Base-by-base conservation (phyloP, 192 early-diverging fungal species). In the Coemansia sp. region DNA sequence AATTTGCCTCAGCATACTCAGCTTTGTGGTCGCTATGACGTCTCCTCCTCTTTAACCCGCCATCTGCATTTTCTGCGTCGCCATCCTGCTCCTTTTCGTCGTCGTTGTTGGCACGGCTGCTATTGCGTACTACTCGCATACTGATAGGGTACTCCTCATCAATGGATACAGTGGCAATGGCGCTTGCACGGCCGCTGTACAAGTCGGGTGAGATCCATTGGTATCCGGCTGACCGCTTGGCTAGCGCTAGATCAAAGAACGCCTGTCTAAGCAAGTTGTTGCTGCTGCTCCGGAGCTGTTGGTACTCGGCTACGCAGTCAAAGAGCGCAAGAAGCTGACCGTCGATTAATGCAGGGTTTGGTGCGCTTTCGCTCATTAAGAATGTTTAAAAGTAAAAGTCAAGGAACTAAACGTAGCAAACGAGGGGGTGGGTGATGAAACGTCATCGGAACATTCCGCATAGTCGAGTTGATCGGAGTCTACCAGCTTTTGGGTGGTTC, bases 211-310 rank as follows among this genome's bases (percentile, higher is more conserved):
- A 83, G 31, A 83, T 83, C 72, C 72, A 74, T 53, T 48, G 67
- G 64, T 83, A 83, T 29, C 80, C 80, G 4, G 75, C 69, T 10
- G 80, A 68, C 36, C 80, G 75, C 67, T 63, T 74, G 35, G 80
- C 75, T 14, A 54, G 41, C 14, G 80, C 57, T 34, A 83, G 46
- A 36, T 72, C 72, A 56, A 83, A 83, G 59, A 64, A 83, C 27
- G 72, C 75, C 35, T 74, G 68, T 41, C 66, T 64, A 13, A 77
- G 66, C 42, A 35, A 6, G 13, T 34, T 41, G 42, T 40, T 39
- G 59, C 50, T 66, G 10, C 44, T 11, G 19, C 45, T 59, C 9
- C 72, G 66, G 11, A 68, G 19, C 14, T 33, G 44, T 46, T 71
- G 80, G 69, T 83, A 83, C 67, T 83, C 62, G 27, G 59, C 60